Evolutionary conservation across 192 early-diverging fungal genomes (phyloP), one percentile per base, ranked within the genome.

Genomic region (Backusella westeae): DNA sequence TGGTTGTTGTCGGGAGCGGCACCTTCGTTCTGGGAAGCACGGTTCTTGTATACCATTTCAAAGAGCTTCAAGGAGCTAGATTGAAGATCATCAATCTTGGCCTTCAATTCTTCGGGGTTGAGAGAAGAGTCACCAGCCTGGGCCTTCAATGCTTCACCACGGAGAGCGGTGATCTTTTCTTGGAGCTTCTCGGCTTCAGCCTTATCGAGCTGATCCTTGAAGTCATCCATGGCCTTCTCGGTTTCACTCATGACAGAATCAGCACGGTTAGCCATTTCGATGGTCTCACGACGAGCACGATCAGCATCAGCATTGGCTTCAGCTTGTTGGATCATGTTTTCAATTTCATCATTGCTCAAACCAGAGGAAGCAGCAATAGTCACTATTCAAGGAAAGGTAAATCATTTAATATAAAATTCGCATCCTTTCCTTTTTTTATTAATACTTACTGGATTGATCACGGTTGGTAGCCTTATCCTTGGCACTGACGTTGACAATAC

Each of bases 41-140:
- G 63, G 80, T 92, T 92, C 92, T 98, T 96, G 91, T 99, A 98
- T 14, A 95, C 94, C 91, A 95, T 92, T 90, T 99, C 95, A 78
- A 99, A 99, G 72, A 99, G 89, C 89, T 99, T 99, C 75, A 99
- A 86, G 71, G 90, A 91, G 19, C 89, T 91, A 81, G 93, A 90
- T 87, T 99, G 97, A 76, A 98, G 81, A 66, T 94, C 95, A 72
- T 86, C 87, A 38, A 90, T 86, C 86, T 96, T 92, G 83, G 90
- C 84, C 90, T 95, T 96, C 84, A 99, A 91, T 39, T 95, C 91
- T 75, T 99, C 96, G n/a, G 93, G 89, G 35, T 89, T 89, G 49
- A 91, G 79, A 23, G 81, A 84, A 74, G 89, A 89, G 67, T 93
- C 87, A 34, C 91, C 93, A 38, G 83, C 79, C 81, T 86, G 87